phyloP scores from a whole-genome alignment of 805 yeast species.

The Starmerella vitae region DNA sequence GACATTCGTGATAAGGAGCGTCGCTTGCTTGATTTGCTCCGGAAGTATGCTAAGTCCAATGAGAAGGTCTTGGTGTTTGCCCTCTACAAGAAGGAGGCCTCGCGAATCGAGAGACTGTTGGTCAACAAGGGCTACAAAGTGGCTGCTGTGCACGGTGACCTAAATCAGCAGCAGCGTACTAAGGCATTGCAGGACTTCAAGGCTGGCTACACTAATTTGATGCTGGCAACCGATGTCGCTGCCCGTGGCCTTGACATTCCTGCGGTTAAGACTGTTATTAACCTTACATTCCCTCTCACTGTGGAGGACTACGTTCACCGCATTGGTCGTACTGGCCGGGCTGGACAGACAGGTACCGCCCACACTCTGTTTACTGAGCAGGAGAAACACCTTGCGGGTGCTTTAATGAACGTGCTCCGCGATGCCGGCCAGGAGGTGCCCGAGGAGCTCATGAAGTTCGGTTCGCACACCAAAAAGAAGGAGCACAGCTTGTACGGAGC shows the following conservation, averaged over 20 bases:
- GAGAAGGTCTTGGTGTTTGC: conserved; percentile 89
- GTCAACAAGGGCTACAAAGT: conserved; percentile 61
- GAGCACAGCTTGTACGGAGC: conserved; percentile 98
- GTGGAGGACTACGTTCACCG: conserved; percentile 95
- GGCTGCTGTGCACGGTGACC: conserved; percentile 93
- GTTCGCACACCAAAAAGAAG: conserved; percentile 96
- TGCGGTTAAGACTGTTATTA: conserved; percentile 87
- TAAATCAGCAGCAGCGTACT: conserved; percentile 84
- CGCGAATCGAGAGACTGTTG: conserved; percentile 70
- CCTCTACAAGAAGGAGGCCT: conserved; percentile 89
- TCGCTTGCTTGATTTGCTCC: conserved; percentile 55
- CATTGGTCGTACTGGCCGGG: conserved; percentile 97
- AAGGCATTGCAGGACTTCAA: conserved; percentile 77
- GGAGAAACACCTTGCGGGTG: conserved; percentile 93
- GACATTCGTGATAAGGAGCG: conserved; percentile 72
- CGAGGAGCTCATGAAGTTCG: conserved; percentile 83
- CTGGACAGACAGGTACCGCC: conserved; percentile 89
- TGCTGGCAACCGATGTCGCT: conserved; percentile 96
- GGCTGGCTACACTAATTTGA: conserved; percentile 54
- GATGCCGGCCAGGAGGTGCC: conserved; percentile 96
- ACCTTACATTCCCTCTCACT: conserved; percentile 89
- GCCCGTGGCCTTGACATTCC: conserved; percentile 98
- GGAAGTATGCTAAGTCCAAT: conserved; percentile 42
- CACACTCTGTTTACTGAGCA: conserved; percentile 93
- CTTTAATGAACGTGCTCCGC: conserved; percentile 75